phyloP scores from a whole-genome alignment of 2,329 filamentous ascomycete genomes.

The Xylariaceae sp. region DNA sequence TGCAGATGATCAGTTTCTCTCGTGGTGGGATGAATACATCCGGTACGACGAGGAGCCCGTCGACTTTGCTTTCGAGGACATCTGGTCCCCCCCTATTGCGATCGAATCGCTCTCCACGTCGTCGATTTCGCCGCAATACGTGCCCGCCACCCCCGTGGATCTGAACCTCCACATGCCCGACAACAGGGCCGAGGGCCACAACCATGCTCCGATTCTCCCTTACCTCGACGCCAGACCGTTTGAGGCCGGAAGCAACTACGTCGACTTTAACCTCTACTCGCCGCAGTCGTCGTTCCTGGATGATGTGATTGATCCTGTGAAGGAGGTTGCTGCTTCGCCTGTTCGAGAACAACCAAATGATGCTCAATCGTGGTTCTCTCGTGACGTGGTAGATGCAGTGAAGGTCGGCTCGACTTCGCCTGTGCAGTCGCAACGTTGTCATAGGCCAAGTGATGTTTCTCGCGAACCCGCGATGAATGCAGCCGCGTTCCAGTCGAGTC shows the following conservation, averaged over 20 bases:
- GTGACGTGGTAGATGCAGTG: too few relatives aligned
- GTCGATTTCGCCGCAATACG: slow-evolving; percentile 33
- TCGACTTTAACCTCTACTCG: slow-evolving; percentile 53
- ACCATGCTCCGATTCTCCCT: slow-evolving; percentile 32
- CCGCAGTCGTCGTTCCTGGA: slow-evolving; percentile 44
- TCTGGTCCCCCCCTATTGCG: slow-evolving; percentile 34
- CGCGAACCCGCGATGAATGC: too few relatives aligned
- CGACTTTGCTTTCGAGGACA: slow-evolving; percentile 34
- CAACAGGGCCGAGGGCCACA: slow-evolving; percentile 9
- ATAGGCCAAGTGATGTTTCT: too few relatives aligned
- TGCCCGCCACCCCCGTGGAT: slow-evolving; percentile 27
- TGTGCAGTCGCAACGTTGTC: too few relatives aligned
- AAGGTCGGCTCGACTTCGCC: too few relatives aligned
- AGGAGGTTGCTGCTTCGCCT: slow-evolving; percentile 25
- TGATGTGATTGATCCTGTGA: slow-evolving; percentile 39
- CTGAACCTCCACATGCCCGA: slow-evolving; percentile 14
- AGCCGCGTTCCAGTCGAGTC: too few relatives aligned
- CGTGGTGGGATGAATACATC: slow-evolving; percentile 45
- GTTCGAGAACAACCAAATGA: background rate
- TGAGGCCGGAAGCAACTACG: slow-evolving; percentile 41
- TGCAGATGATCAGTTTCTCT: slow-evolving; percentile 13
- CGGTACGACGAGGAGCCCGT: slow-evolving; percentile 38
- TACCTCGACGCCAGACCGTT: slow-evolving; percentile 37
- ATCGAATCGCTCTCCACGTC: slow-evolving; percentile 23
- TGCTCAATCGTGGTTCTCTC: too few relatives aligned